Conservation (phyloP, 2,329 filamentous ascomycete species). For the Purpureocillium lavendulum region DNA sequence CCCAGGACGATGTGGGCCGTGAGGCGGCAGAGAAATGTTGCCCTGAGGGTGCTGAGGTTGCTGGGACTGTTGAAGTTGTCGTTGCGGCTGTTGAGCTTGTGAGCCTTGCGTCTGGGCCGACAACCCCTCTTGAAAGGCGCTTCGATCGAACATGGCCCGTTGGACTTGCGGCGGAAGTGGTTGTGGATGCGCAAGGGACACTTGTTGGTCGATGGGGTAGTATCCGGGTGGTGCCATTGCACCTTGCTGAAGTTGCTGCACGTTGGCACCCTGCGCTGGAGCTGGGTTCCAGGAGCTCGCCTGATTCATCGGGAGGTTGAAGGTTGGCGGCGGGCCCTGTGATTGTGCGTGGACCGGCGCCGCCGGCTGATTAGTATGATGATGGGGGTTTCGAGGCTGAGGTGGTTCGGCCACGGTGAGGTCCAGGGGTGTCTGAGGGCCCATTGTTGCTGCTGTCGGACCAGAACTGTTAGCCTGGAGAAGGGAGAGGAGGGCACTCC, state of each 20-base stretch:
- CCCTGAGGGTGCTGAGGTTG: conserved; percentile 7
- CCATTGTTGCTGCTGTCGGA: conserved; percentile 11
- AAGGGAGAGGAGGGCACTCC: conserved; percentile 44
- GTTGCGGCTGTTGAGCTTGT: conserved; percentile 5
- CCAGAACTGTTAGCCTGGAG: conserved; percentile 29
- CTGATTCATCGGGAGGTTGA: conserved; percentile 16
- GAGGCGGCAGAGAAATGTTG: conserved; percentile 8
- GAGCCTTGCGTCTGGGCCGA: conserved; percentile 1
- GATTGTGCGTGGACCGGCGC: conserved; percentile 17
- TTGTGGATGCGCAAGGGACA: conserved; percentile 31
- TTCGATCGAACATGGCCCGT: conserved; percentile 38
- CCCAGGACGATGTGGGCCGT: conserved; percentile 4
- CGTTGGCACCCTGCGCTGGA: not conserved
- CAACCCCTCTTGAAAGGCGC: conserved; percentile 17
- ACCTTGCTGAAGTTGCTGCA: no score
- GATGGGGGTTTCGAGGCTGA: conserved; percentile 50
- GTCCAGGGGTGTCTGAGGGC: conserved; percentile 46
- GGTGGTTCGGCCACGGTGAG: conserved; percentile 39
- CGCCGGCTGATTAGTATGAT: conserved; percentile 39
- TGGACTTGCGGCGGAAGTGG: conserved; percentile 49
- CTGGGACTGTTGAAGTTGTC: not conserved
- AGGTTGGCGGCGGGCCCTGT: conserved; percentile 22
- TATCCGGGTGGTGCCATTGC: not conserved
- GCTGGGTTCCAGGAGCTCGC: conserved; percentile 9
- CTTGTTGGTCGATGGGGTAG: conserved; percentile 14